Base-by-base conservation (phyloP, 192 early-diverging fungal genomes). In the Backusella circina region DNA sequence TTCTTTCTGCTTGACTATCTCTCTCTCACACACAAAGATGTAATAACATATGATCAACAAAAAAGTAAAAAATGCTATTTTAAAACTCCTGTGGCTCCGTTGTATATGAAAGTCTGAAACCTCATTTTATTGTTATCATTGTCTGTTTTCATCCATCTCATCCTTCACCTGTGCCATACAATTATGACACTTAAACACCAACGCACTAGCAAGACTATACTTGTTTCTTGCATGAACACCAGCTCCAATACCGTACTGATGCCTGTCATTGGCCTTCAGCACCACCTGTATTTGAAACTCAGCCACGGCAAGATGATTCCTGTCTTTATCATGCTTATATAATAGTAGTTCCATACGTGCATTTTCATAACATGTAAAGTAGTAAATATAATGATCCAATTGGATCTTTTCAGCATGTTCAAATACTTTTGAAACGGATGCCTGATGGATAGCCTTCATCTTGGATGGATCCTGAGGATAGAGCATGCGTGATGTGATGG, bases 341-440 rank as follows among this genome's bases (percentile, higher is more conserved):
- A 61, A 28, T 35, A 85, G 81, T 13, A 80, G 77, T 32, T 86
- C 75, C 75, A 89, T 84, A 12, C 79, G 81, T 70, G 85, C 92
- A 61, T 87, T 80, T 66, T 89, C 84, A 81, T 88, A 90, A 33
- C 86, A 88, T 13, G 85, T 77, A 33, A 86, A 82, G 21, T 86
- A 89, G 37, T 84, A 86, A 16, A 90, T 70, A 72, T 91, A 91
- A 51, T 90, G 90, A 78, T 93, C 90, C 28, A 83, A 83, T 64
- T 81, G 75, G 21, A 91, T 87, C 66, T 83, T 71, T 16, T 83
- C 83, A 35, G 87, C 84, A 65, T 88, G 71, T 0, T 87, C 82
- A 74, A 90, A 81, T 10, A 90, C 83, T 3, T 72, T 73, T 31
- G 80, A 23, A 67, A 86, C 80, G 2, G 88, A 86, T 39, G 30